Evolutionary conservation across 495 filamentous ascomycete species (phyloP).

Genomic region (Aspergillus incahuasiensis): DNA sequence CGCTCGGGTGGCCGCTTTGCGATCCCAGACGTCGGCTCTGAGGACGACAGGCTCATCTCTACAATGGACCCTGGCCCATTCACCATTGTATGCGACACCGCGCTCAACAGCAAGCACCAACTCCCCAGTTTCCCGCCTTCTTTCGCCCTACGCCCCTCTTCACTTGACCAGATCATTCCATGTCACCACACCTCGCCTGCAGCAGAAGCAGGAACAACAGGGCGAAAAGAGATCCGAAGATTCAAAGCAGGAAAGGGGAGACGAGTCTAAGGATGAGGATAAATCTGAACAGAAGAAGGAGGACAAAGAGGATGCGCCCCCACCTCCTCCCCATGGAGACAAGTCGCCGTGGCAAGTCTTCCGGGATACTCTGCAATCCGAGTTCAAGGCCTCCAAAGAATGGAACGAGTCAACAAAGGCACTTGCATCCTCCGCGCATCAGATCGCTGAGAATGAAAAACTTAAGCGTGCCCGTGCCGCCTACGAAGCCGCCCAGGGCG

Average conservation of each 20-base stretch:
- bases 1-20: slow-evolving; percentile 39
- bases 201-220: slow-evolving; percentile 37
- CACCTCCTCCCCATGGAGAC: slow-evolving; percentile 92
- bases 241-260: slow-evolving; percentile 39
- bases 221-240: slow-evolving; percentile 48
- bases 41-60: slow-evolving; percentile 50
- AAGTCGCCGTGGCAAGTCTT: slow-evolving; percentile 99
- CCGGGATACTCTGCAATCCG: slow-evolving; percentile 83
- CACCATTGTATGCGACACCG: slow-evolving; percentile 28
- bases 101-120: slow-evolving; percentile 13
- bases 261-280: slow-evolving; percentile 29
- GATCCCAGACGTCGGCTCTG: slow-evolving; percentile 30
- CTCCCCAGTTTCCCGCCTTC: slow-evolving; percentile 30
- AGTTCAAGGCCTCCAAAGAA: slow-evolving; percentile 96
- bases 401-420: slow-evolving; percentile 99
- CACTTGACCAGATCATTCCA: slow-evolving; percentile 43
- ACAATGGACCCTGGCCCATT: slow-evolving; percentile 53
- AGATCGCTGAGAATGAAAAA: slow-evolving; percentile 93
- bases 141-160: slow-evolving; percentile 38
- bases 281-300: slow-evolving; percentile 40
- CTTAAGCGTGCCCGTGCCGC: slow-evolving; percentile 80
- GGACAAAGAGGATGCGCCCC: slow-evolving; percentile 64
- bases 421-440: slow-evolving; percentile 76
- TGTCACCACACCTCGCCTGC: slow-evolving; percentile 31
- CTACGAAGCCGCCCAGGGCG: slow-evolving; percentile 77